These are phyloP conservation scores for Auricularia sp. DNA, from an alignment of 768 basidiomycete genomes.

Conservation along the genomic window DNA sequence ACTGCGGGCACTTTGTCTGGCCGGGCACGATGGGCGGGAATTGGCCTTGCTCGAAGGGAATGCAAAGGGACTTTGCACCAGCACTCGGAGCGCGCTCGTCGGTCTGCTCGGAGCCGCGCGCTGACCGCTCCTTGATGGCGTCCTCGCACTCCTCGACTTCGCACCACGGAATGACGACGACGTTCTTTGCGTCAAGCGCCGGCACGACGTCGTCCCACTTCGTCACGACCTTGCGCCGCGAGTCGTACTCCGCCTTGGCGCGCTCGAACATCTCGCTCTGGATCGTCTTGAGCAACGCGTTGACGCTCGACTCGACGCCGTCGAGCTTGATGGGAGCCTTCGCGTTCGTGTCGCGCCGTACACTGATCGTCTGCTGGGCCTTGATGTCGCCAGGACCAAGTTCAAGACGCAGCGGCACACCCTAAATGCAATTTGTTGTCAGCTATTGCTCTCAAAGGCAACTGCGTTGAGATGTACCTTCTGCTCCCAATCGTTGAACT, in stretches of 20 bases:
- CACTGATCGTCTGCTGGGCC: conserved; percentile 69
- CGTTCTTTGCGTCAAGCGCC: conserved; percentile 75
- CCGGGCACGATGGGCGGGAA: conserved; percentile 67
- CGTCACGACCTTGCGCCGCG: conserved; percentile 59
- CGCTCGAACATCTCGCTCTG: conserved; percentile 79
- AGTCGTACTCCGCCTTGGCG: conserved; percentile 65
- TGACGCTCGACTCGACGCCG: conserved; percentile 40
- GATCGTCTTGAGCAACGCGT: conserved; percentile 68
- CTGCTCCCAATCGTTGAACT: conserved; percentile 99
- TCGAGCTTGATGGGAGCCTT: conserved; percentile 46
- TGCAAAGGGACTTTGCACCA: conserved; percentile 92
- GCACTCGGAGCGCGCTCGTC: conserved; percentile 96
- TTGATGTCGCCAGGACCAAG: conserved; percentile 88
- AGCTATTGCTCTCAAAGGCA: background rate
- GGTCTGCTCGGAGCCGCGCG: conserved; percentile 70
- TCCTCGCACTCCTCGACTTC: conserved; percentile 89
- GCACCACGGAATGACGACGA: conserved; percentile 93
- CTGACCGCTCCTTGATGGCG: conserved; percentile 93
- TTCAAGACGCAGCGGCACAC: conserved; percentile 94
- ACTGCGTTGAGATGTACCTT: no score
- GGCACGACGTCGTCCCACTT: conserved; percentile 93
- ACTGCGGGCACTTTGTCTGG: conserved; percentile 83
- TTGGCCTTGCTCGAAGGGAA: conserved; percentile 85
- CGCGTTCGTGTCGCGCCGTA: conserved; percentile 69
- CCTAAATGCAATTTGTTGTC: conserved; percentile 32